Evolutionary conservation across 768 basidiomycete genomes (phyloP).

Genomic region (Boletellus sp.): DNA sequence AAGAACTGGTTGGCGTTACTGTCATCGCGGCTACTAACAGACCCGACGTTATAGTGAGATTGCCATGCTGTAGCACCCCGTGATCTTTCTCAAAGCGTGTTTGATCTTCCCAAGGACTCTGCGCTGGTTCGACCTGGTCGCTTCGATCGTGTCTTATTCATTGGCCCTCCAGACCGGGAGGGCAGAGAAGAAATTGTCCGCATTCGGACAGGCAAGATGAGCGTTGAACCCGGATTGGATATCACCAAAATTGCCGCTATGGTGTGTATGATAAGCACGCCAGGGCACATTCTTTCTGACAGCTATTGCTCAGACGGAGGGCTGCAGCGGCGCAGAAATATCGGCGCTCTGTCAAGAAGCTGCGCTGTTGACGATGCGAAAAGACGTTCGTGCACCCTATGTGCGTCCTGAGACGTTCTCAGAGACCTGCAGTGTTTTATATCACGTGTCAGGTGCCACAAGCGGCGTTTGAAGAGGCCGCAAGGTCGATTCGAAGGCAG

Average conservation of each 20-base stretch:
- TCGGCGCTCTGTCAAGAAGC: slow-evolving; percentile 93
- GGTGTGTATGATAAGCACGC: slow-evolving; percentile 37
- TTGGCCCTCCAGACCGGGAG: slow-evolving; percentile 81
- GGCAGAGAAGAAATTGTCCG: slow-evolving; percentile 82
- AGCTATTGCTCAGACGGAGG: slow-evolving; percentile 62
- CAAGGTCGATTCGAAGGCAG: slow-evolving; percentile 66
- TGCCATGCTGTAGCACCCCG: neutral
- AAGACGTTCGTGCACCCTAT: slow-evolving; percentile 69
- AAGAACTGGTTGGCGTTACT: slow-evolving; percentile 92
- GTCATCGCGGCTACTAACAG: slow-evolving; percentile 95
- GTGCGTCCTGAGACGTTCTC: slow-evolving; percentile 49
- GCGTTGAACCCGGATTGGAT: slow-evolving; percentile 67
- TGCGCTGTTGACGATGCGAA: slow-evolving; percentile 87
- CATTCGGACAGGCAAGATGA: slow-evolving; percentile 78
- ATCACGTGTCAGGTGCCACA: slow-evolving; percentile 59
- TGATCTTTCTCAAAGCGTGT: neutral
- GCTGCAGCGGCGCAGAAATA: slow-evolving; percentile 96
- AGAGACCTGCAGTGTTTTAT: neutral
- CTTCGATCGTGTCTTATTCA: slow-evolving; percentile 89
- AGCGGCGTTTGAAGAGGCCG: slow-evolving; percentile 69
- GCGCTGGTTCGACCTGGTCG: slow-evolving; percentile 94
- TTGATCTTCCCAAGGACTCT: slow-evolving; percentile 59
- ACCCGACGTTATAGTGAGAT: slow-evolving; percentile 83
- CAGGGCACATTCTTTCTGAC: slow-evolving; percentile 5
- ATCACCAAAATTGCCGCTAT: slow-evolving; percentile 62